phyloP scores from a whole-genome alignment of 2,329 filamentous ascomycete genomes.

The Chrysoporthe deuterocubensis region DNA sequence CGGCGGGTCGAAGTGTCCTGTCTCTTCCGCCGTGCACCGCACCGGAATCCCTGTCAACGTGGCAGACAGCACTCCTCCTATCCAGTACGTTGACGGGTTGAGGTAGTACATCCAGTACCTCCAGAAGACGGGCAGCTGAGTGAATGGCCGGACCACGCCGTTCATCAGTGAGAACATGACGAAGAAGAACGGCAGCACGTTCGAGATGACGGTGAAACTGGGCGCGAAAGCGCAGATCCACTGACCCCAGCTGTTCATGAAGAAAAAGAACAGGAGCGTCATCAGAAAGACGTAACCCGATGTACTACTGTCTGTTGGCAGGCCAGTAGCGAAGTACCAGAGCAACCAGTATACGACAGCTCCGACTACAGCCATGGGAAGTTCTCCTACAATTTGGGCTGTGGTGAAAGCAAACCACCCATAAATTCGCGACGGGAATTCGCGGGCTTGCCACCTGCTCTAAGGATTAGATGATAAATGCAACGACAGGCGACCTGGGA shows the following conservation, averaged over 20 bases:
- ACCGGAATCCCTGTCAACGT: conserved; percentile 46
- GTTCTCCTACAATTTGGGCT: conserved; percentile 67
- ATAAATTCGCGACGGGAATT: conserved; percentile 80
- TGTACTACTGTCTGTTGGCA: conserved; percentile 57
- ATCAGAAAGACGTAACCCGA: conserved; percentile 47
- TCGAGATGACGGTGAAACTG: conserved; percentile 78
- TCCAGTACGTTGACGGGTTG: conserved; percentile 73
- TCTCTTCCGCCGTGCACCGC: conserved; percentile 18
- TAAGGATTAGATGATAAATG: background rate
- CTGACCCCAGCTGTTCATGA: conserved; percentile 76
- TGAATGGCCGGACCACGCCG: conserved; percentile 73
- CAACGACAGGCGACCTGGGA: background rate
- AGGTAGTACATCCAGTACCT: conserved; percentile 72
- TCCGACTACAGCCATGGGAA: conserved; percentile 70
- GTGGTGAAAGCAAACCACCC: conserved; percentile 73
- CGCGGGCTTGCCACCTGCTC: conserved; percentile 65
- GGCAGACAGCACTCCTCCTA: conserved; percentile 69
- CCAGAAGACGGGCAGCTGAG: conserved; percentile 70
- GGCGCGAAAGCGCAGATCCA: conserved; percentile 86
- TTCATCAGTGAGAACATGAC: conserved; percentile 72
- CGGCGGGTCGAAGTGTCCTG: conserved; percentile 56
- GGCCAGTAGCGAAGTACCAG: conserved; percentile 75
- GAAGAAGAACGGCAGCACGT: conserved; percentile 76
- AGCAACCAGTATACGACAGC: conserved; percentile 68
- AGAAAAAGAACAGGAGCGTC: conserved; percentile 77